Percentiles rank a stretch among this genome's conserved stretches.
These are phyloP conservation scores for Aspergillus tubingensis DNA, from an alignment of 2,329 filamentous ascomycete genomes.

Conservation along the genomic window DNA sequence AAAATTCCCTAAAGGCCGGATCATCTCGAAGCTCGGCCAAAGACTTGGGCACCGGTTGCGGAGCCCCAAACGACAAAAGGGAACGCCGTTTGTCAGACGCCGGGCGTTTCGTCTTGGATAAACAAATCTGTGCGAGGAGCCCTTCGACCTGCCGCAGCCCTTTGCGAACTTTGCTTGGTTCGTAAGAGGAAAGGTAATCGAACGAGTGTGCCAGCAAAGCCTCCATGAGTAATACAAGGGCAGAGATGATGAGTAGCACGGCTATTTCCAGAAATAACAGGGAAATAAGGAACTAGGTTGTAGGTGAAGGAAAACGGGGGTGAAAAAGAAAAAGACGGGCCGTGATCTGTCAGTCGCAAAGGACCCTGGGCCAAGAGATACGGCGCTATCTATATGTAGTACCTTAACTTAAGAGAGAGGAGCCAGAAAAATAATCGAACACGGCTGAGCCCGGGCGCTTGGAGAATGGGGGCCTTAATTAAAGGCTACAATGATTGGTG, in stretches of 20 bases:
- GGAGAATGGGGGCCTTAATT: constrained; percentile 9
- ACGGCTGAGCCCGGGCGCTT: constrained; percentile 8
- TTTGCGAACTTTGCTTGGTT: constrained; percentile 86
- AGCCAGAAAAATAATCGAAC: constrained; percentile 2
- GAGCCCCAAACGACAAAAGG: constrained; percentile 40
- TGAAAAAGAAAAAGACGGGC: constrained; percentile 6
- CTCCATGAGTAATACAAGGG: constrained; percentile 65
- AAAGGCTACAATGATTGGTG: constrained; percentile 3
- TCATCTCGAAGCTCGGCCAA: constrained; percentile 74
- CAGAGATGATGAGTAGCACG: constrained; percentile 1
- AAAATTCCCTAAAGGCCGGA: constrained; percentile 91
- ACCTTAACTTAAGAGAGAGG: constrained; percentile 4
- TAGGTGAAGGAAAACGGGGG: neutral
- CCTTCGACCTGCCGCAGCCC: constrained; percentile 92
- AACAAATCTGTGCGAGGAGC: constrained; percentile 89
- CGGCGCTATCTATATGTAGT: constrained; percentile 2
- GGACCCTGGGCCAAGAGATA: constrained; percentile 9
- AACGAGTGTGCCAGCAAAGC: constrained; percentile 88
- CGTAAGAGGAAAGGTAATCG: constrained; percentile 92
- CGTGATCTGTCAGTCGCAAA: constrained; percentile 5
- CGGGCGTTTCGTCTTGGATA: constrained; percentile 56
- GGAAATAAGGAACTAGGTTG: constrained; percentile 2
- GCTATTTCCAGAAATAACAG: neutral
- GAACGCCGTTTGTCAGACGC: constrained; percentile 46
- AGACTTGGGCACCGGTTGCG: constrained; percentile 57